Conservation (phyloP, 169 alveolate species). For the Plasmodium coatneyi region DNA sequence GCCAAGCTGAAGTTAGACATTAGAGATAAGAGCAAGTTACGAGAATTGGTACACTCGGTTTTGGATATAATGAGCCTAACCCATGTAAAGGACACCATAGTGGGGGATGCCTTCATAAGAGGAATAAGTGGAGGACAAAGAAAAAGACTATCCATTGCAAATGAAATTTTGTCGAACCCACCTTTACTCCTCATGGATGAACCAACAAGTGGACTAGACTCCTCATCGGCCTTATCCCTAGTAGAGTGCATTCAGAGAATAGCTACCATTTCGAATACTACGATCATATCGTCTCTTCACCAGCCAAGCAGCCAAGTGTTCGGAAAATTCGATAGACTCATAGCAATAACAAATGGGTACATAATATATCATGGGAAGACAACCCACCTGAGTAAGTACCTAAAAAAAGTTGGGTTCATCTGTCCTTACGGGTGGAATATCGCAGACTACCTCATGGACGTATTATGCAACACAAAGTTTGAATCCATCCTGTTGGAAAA, state of each 20-base stretch:
- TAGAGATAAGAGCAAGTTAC: conserved; percentile 72
- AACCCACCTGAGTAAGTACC: conserved; percentile 67
- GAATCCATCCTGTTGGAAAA: conserved; percentile 44
- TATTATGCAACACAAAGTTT: conserved; percentile 17
- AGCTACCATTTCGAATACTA: conserved; percentile 68
- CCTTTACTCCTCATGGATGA: conserved; percentile 89
- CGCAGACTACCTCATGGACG: conserved; percentile 79
- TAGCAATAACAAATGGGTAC: conserved; percentile 84
- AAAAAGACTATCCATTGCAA: conserved; percentile 88
- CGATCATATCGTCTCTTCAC: conserved; percentile 83
- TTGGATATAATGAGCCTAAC: conserved; percentile 79
- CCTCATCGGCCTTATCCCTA: conserved; percentile 83
- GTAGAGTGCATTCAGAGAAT: conserved; percentile 73
- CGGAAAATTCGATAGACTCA: conserved; percentile 82
- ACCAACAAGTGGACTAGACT: conserved; percentile 92
- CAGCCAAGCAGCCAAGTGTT: conserved; percentile 85
- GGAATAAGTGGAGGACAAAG: conserved; percentile 88
- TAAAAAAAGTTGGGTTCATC: conserved; percentile 63
- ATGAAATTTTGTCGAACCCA: conserved; percentile 88
- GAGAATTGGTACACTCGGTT: conserved; percentile 75
- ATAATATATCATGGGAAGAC: conserved; percentile 85
- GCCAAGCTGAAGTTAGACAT: conserved; percentile 79
- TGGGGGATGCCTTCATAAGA: conserved; percentile 80
- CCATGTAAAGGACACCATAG: conserved; percentile 79
- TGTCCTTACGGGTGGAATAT: conserved; percentile 80